Percentiles rank a stretch among this genome's conserved stretches.
Evolutionary conservation across 768 basidiomycete species (phyloP).

Genomic region (Trametes sanguinea): DNA sequence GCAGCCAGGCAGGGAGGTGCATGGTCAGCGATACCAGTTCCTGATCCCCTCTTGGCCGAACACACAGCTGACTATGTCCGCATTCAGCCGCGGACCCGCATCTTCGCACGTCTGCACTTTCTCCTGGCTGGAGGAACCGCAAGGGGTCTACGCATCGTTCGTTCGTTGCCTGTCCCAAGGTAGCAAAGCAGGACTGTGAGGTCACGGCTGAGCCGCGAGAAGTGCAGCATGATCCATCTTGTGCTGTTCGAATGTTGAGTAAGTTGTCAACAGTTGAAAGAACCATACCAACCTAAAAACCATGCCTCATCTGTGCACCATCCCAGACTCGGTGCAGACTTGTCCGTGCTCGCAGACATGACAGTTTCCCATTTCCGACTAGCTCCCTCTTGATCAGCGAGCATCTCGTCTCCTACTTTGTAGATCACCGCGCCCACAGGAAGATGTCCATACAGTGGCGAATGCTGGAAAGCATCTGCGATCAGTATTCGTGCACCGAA

Average conservation of each 20-base stretch:
- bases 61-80: conserved; percentile 46
- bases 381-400: conserved; percentile 36
- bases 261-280: neutral
- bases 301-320: conserved; percentile 57
- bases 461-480: conserved; percentile 43
- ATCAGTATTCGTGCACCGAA: neutral
- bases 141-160: conserved; percentile 61
- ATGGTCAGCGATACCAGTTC: conserved; percentile 60
- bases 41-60: conserved; percentile 50
- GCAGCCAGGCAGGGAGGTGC: conserved; percentile 23
- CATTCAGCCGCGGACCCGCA: conserved; percentile 46
- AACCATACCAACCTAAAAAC: conserved; percentile 33
- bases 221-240: conserved; percentile 23
- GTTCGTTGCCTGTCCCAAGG: conserved; percentile 8
- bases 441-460: conserved; percentile 61
- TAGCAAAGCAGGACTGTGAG: conserved; percentile 48
- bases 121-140: conserved; percentile 41
- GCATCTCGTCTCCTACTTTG: conserved; percentile 59
- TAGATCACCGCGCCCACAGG: conserved; percentile 60
- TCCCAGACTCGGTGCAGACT: conserved; percentile 38
- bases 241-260: conserved; percentile 30
- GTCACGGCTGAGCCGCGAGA: conserved; percentile 14
- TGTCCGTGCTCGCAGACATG: conserved; percentile 32
- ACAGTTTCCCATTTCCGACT: conserved; percentile 50
- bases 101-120: conserved; percentile 29